Percentiles rank a stretch among this genome's conserved stretches.
phyloP scores from a whole-genome alignment of 257 asterid genomes.

The Fraxinus americana region DNA sequence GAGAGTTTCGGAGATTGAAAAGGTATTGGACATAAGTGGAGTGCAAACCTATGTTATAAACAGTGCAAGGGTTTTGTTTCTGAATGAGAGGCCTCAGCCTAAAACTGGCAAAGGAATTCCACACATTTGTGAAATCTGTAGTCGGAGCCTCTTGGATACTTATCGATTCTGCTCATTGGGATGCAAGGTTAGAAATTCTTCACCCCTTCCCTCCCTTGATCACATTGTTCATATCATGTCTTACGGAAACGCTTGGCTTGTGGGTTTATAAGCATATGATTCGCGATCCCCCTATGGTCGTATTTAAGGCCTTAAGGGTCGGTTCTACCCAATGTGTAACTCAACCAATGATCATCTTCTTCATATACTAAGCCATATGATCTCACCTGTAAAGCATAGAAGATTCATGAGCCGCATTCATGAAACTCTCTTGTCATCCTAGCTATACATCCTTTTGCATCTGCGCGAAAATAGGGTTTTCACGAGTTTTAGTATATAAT shows the following conservation, averaged over 20 bases:
- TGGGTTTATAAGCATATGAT: neutral
- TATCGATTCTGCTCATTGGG: slow-evolving; percentile 91
- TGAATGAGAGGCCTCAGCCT: slow-evolving; percentile 93
- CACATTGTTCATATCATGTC: neutral
- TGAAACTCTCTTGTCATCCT: slow-evolving; percentile 6
- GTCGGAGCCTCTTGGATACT: slow-evolving; percentile 83
- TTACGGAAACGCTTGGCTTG: neutral
- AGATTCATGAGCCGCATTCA: slow-evolving; percentile 11
- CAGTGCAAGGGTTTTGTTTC: slow-evolving; percentile 92
- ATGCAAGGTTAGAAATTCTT: slow-evolving; percentile 63
- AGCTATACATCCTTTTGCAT: too few species aligned
- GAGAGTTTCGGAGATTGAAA: slow-evolving; percentile 90
- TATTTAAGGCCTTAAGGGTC: too few species aligned
- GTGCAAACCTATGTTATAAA: slow-evolving; percentile 93
- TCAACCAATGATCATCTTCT: too few species aligned
- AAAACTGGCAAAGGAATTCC: slow-evolving; percentile 71
- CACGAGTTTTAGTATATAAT: too few species aligned
- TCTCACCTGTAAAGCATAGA: slow-evolving; percentile 19
- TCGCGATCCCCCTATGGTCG: too few species aligned
- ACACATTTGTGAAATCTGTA: slow-evolving; percentile 82
- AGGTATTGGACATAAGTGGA: slow-evolving; percentile 77
- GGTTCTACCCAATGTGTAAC: neutral
- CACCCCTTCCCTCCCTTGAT: neutral
- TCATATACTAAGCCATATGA: neutral
- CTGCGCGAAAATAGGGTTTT: too few species aligned